Conservation (phyloP, 306 rosid species). For the Inga laurina region DNA sequence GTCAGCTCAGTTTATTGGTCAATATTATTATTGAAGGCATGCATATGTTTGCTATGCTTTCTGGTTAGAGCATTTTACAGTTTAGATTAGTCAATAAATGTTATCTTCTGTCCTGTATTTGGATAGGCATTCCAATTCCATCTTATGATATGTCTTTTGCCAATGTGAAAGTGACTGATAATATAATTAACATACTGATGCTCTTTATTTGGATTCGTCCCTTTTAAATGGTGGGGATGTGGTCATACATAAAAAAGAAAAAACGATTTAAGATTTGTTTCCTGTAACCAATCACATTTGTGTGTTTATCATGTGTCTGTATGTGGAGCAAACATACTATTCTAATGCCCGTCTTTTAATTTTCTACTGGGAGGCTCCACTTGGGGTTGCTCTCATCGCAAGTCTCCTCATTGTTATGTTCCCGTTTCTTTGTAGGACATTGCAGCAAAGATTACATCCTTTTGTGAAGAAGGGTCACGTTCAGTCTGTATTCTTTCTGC, state of each 20-base stretch:
- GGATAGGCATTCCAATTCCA: background rate
- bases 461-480: slow-evolving; percentile 67
- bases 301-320: background rate
- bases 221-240: background rate
- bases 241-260: background rate
- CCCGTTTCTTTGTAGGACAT: slow-evolving; percentile 64
- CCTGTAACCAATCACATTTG: background rate
- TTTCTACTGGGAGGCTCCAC: background rate
- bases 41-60: background rate
- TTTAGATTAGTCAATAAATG: background rate
- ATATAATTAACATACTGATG: background rate
- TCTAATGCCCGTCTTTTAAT: background rate
- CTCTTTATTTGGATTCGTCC: background rate
- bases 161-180: background rate
- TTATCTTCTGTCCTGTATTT: background rate
- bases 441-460: slow-evolving; percentile 54
- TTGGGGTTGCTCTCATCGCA: background rate
- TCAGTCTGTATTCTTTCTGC: slow-evolving; percentile 74
- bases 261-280: background rate
- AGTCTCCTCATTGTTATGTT: slow-evolving; percentile 20
- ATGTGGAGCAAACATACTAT: background rate
- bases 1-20: background rate
- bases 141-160: background rate
- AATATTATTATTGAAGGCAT: background rate
- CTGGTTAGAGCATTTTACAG: background rate